Percentiles rank a stretch among this genome's conserved stretches.
Evolutionary conservation across 2,329 filamentous ascomycete species (phyloP).

Genomic region (Volutella citrinella): DNA sequence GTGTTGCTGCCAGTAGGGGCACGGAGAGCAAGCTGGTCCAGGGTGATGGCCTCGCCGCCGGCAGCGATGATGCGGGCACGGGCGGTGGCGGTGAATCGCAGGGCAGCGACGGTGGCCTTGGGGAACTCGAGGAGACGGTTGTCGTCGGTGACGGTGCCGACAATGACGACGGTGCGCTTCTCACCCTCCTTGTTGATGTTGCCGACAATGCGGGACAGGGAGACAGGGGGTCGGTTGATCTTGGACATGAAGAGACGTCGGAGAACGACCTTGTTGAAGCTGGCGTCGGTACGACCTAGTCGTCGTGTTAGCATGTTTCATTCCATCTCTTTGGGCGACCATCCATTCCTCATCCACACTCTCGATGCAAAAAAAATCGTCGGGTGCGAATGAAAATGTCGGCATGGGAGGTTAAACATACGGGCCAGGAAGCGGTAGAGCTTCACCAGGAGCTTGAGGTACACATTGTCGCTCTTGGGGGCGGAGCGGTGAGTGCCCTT

Average conservation of each 20-base stretch:
- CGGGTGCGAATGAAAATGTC: too few species aligned
- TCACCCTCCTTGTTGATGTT: conserved; percentile 64
- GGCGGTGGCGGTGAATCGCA: conserved; percentile 95
- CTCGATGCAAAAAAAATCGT: too few species aligned
- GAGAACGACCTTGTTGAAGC: conserved; percentile 99
- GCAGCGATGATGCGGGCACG: conserved; percentile 90
- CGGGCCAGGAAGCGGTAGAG: conserved; percentile 95
- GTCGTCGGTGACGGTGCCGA: conserved; percentile 97
- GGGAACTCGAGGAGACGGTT: conserved; percentile 88
- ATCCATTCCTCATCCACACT: too few species aligned
- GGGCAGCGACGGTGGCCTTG: conserved; percentile 89
- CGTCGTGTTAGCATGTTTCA: too few species aligned
- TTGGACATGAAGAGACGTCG: conserved; percentile 97
- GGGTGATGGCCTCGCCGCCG: conserved; percentile 90
- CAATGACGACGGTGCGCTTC: conserved; percentile 87
- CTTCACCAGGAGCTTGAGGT: conserved; percentile 96
- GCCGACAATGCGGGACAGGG: conserved; percentile 81
- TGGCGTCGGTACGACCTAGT: conserved; percentile 89
- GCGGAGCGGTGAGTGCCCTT: conserved; percentile 81
- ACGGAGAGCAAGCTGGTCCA: conserved; percentile 95
- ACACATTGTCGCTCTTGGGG: conserved; percentile 97
- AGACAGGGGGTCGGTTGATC: conserved; percentile 96
- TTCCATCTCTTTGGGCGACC: too few species aligned
- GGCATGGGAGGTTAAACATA: conserved; percentile 53
- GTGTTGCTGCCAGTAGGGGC: conserved; percentile 97